phyloP scores from a whole-genome alignment of 352 stramenopile genomes.

The Phytophthora uliginosa region DNA sequence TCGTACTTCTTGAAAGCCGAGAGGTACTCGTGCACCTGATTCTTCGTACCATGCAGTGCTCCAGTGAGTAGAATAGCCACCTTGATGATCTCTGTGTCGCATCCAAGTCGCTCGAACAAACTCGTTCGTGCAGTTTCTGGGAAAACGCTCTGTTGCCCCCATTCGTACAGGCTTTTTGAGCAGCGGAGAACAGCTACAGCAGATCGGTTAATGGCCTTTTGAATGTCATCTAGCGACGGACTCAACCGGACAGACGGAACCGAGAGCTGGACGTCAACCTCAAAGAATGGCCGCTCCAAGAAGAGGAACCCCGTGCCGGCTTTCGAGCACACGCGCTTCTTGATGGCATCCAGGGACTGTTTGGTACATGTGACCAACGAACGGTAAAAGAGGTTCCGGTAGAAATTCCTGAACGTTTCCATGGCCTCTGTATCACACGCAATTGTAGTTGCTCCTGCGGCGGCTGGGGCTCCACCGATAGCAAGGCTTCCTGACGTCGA shows the following conservation, averaged over 20 bases:
- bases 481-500: constrained; percentile 3
- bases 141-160: constrained; percentile 76
- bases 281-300: constrained; percentile 87
- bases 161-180: constrained; percentile 84
- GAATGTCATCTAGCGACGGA: constrained; percentile 87
- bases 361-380: constrained; percentile 87
- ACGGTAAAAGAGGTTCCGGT: constrained; percentile 86
- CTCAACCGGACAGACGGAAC: constrained; percentile 85
- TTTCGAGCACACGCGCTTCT: constrained; percentile 87
- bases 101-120: constrained; percentile 88
- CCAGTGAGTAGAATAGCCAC: constrained; percentile 88
- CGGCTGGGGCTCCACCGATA: background rate
- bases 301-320: constrained; percentile 85
- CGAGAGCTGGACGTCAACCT: constrained; percentile 87
- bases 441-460: constrained; percentile 10
- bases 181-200: constrained; percentile 86
- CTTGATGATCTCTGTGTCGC: constrained; percentile 92
- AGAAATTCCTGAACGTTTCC: constrained; percentile 73
- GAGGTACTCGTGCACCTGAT: constrained; percentile 88
- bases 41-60: constrained; percentile 86
- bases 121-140: constrained; percentile 59
- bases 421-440: constrained; percentile 50
- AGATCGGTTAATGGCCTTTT: constrained; percentile 86
- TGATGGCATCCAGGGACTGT: constrained; percentile 82
- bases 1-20: constrained; percentile 91